Evolutionary conservation across 306 rosid genomes (phyloP), one percentile per base, ranked within the genome.

Genomic region (Coriaria nepalensis): DNA sequence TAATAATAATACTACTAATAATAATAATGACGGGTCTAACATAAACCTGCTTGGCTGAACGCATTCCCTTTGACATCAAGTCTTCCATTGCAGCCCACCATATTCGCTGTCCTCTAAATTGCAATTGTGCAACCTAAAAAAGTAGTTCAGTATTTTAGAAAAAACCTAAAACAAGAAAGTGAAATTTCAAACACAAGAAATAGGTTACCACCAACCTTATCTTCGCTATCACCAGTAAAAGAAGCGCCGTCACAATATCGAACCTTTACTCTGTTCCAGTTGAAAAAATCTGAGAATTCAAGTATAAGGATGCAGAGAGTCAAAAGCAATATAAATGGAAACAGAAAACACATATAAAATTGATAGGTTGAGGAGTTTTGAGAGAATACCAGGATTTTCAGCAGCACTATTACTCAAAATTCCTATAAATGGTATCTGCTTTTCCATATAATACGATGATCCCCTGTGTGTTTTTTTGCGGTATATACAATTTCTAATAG

Each of bases 161-260:
- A 7, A 51, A 45, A 39, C 9, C 45, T 53, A 35, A 38, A 13
- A 47, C 40, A 46, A 41, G 15, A 13, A 32, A 38, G 14, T 15
- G 37, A 13, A 39, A 59, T 48, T 13, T 5, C n/a, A 41, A n/a
- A 49, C 43, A 52, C 47, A 12, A 40, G 50, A 40, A 50, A 50
- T 46, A 35, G 36, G 13, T 33, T 44, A 2, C 11, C 6, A 33
- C 62, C 3, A 62, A 90, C 98, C 96, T 66, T 68, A 43, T 81
- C 58, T 59, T 82, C 93, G 62, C 68, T 43, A 49, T 85, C 96
- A 38, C 98, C 98, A 10, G 87, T 32, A 52, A 92, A 92, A 37
- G 98, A 92, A 45, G 94, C 98, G 32, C 98, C 98, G 44, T 92
- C 98, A 57, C 98, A 92, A 42, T 92, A 92, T n/a, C 98, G 96